phyloP scores from a whole-genome alignment of 768 basidiomycete genomes.

The Auriscalpium microsporum region DNA sequence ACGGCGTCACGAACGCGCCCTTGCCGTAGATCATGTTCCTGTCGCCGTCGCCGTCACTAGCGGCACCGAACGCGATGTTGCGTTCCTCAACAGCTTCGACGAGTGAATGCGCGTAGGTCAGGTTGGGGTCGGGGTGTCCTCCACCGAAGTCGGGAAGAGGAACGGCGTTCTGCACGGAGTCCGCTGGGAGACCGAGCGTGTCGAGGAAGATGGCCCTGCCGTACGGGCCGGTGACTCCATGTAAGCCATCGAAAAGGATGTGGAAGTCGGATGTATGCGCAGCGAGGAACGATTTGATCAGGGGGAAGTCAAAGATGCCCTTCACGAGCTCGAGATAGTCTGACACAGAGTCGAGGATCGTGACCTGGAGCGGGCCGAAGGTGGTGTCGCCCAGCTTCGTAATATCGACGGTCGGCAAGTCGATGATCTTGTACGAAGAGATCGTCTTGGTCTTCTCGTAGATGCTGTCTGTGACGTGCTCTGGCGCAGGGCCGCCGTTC shows the following conservation, averaged over 20 bases:
- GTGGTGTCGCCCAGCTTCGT: constrained; percentile 69
- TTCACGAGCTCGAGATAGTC: constrained; percentile 83
- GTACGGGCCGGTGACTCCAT: constrained; percentile 97
- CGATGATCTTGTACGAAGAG: constrained; percentile 74
- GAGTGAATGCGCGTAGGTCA: constrained; percentile 92
- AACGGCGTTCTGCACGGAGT: constrained; percentile 82
- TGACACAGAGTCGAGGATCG: constrained; percentile 88
- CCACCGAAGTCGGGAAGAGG: constrained; percentile 96
- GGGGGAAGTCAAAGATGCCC: constrained; percentile 87
- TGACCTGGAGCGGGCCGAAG: constrained; percentile 77
- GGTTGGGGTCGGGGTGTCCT: constrained; percentile 96
- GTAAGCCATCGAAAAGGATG: constrained; percentile 91
- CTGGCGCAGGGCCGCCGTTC: constrained; percentile 96
- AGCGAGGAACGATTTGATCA: constrained; percentile 84
- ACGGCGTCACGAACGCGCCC: constrained; percentile 95
- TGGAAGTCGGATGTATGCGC: constrained; percentile 61
- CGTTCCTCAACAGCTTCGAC: constrained; percentile 87
- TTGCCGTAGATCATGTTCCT: constrained; percentile 99
- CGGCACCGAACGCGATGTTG: constrained; percentile 88
- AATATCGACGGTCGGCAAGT: constrained; percentile 71
- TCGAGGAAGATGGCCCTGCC: constrained; percentile 81
- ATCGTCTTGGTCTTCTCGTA: constrained; percentile 88
- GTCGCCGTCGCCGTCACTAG: constrained; percentile 96
- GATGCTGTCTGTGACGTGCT: constrained; percentile 93
- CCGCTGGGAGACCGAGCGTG: constrained; percentile 68